A percentile compares a stretch with the other conserved stretches of the same genome.
phyloP scores from a whole-genome alignment of 2,329 filamentous ascomycete species.

The Pseudocercospora cruenta region DNA sequence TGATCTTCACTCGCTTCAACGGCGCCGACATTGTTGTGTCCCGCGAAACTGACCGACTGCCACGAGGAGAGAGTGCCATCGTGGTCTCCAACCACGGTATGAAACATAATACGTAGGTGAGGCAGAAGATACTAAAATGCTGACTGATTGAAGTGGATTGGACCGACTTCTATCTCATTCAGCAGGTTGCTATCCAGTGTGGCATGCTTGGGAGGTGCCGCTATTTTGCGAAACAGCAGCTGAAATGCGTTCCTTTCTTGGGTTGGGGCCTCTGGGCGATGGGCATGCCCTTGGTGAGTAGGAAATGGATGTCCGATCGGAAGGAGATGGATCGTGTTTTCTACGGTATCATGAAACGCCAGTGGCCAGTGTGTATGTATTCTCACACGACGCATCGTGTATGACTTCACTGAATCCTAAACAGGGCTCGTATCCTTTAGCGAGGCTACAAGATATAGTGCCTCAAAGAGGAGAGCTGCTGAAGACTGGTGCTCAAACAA shows the following conservation, averaged over 20 bases:
- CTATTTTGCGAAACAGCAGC: constrained; percentile 65
- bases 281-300: constrained; percentile 66
- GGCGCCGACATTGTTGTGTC: constrained; percentile 58
- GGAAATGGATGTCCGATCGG: constrained; percentile 62
- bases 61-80: constrained; percentile 61
- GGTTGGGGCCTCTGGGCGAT: constrained; percentile 68
- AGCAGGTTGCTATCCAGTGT: constrained; percentile 57
- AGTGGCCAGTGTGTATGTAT: constrained; percentile 62
- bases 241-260: constrained; percentile 63
- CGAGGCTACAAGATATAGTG: constrained; percentile 64
- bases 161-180: constrained; percentile 68
- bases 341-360: constrained; percentile 54
- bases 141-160: constrained; percentile 50
- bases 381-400: background rate
- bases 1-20: constrained; percentile 60
- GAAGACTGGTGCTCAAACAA: constrained; percentile 57
- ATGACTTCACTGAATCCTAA: background rate
- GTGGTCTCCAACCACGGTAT: constrained; percentile 60
- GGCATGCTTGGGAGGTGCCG: constrained; percentile 65
- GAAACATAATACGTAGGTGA: background rate
- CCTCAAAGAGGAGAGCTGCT: constrained; percentile 56
- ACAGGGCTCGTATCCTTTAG: constrained; percentile 67
- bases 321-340: constrained; percentile 62
- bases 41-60: constrained; percentile 52
- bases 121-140: background rate